A percentile compares a stretch with the other conserved stretches of the same genome.
phyloP scores from a whole-genome alignment of 441 rosid genomes.

The Cnidoscolus chayamansa region DNA sequence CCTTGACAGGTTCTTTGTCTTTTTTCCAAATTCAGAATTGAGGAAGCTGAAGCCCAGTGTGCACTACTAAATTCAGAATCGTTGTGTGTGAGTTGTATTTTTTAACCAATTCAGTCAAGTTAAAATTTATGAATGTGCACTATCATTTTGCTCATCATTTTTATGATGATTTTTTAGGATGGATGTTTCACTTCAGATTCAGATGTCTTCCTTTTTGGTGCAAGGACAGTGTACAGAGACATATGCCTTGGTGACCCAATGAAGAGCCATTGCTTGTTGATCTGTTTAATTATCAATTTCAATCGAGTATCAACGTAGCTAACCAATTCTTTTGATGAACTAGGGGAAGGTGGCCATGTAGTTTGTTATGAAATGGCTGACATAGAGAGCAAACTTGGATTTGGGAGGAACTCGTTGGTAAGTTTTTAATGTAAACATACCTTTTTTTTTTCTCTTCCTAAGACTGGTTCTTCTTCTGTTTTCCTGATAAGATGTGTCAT shows the following conservation, averaged over 20 bases:
- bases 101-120: constrained; percentile 9
- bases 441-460: background rate
- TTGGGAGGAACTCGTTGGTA: constrained; percentile 90
- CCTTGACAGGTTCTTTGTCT: constrained; percentile 9
- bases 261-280: constrained; percentile 9
- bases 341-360: constrained; percentile 83
- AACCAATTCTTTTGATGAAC: constrained; percentile 29
- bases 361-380: constrained; percentile 91
- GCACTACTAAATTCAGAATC: constrained; percentile 76
- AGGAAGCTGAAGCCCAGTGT: constrained; percentile 96
- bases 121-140: background rate
- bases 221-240: constrained; percentile 85
- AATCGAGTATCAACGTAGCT: constrained; percentile 17
- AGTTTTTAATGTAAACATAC: constrained; percentile 15
- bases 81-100: constrained; percentile 60
- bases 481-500: background rate
- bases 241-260: constrained; percentile 66
- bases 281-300: constrained; percentile 14
- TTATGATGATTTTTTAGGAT: constrained; percentile 46
- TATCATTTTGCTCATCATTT: background rate
- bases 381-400: constrained; percentile 74
- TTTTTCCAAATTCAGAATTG: constrained; percentile 48
- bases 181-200: constrained; percentile 94
- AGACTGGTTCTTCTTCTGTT: constrained; percentile 6
- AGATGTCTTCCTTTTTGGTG: constrained; percentile 90